Conservation (phyloP, 257 asterid species). For the Dorcoceras hygrometricum region DNA sequence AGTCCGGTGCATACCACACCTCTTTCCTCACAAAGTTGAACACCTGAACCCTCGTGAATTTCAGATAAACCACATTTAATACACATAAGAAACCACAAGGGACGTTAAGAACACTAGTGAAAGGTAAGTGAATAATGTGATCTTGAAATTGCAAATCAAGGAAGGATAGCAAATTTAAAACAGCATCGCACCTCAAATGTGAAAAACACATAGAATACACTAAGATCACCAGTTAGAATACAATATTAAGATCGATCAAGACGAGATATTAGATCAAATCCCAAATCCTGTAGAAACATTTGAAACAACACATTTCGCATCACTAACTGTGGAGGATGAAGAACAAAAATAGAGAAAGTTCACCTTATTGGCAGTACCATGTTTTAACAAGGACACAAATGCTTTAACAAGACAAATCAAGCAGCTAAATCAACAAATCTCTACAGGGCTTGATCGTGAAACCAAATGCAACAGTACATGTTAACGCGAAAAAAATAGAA, state of each 20-base stretch:
- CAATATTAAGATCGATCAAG: neutral
- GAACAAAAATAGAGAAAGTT: neutral
- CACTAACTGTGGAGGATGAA: neutral
- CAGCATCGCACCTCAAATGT: neutral
- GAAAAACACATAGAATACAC: neutral
- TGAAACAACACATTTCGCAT: too few relatives aligned
- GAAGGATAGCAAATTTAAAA: too few relatives aligned
- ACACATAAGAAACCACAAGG: neutral
- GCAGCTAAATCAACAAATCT: too few relatives aligned
- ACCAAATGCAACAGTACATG: too few relatives aligned
- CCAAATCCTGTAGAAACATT: neutral
- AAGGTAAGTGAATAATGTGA: neutral
- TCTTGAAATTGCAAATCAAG: neutral
- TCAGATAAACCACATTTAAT: conserved; percentile 27
- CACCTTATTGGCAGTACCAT: neutral
- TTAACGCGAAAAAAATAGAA: too few relatives aligned
- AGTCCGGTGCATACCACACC: conserved; percentile 56
- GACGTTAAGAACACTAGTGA: neutral
- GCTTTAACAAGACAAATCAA: too few relatives aligned
- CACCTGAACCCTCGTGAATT: conserved; percentile 48
- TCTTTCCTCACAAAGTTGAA: conserved; percentile 59
- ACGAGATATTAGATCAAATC: neutral
- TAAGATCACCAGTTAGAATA: neutral
- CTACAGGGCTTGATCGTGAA: too few relatives aligned
- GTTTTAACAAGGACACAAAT: neutral